A percentile compares a stretch with the other conserved stretches of the same genome.
These are phyloP conservation scores for Amanita polypyramis DNA, from an alignment of 768 basidiomycete species.

Conservation along the genomic window DNA sequence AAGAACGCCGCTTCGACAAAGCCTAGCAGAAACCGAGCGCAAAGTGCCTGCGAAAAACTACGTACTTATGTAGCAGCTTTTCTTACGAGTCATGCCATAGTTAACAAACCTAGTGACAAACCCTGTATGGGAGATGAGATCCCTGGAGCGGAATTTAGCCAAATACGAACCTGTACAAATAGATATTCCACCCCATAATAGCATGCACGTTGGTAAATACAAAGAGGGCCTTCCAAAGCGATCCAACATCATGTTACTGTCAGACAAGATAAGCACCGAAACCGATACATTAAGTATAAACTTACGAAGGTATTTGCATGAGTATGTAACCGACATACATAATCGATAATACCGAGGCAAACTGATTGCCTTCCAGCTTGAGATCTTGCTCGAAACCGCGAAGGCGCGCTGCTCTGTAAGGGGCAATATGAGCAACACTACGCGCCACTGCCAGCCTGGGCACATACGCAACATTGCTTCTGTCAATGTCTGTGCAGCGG, in stretches of 20 bases:
- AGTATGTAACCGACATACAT: constrained; percentile 60
- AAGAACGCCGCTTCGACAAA: constrained; percentile 66
- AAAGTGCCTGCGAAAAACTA: constrained; percentile 55
- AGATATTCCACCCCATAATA: constrained; percentile 53
- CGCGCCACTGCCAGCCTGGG: background rate
- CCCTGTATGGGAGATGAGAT: constrained; percentile 16
- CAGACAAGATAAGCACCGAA: background rate
- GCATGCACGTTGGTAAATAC: constrained; percentile 53
- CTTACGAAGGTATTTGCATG: constrained; percentile 68
- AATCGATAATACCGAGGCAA: constrained; percentile 48
- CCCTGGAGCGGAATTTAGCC: background rate
- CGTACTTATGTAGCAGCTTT: background rate
- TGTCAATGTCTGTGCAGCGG: constrained; percentile 43
- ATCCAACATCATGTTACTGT: constrained; percentile 62
- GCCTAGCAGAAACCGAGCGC: constrained; percentile 69
- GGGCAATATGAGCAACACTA: background rate
- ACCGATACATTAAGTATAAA: constrained; percentile 1
- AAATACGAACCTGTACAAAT: constrained; percentile 32
- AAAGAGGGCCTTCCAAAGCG: constrained; percentile 52
- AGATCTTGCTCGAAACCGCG: constrained; percentile 58
- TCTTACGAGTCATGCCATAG: background rate
- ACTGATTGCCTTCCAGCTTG: constrained; percentile 45
- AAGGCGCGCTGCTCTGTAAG: constrained; percentile 47
- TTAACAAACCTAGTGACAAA: constrained; percentile 27
- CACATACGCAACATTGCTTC: constrained; percentile 53